These are phyloP conservation scores for Leucosporidium yakuticum DNA, from an alignment of 768 basidiomycete genomes.

Conservation along the genomic window DNA sequence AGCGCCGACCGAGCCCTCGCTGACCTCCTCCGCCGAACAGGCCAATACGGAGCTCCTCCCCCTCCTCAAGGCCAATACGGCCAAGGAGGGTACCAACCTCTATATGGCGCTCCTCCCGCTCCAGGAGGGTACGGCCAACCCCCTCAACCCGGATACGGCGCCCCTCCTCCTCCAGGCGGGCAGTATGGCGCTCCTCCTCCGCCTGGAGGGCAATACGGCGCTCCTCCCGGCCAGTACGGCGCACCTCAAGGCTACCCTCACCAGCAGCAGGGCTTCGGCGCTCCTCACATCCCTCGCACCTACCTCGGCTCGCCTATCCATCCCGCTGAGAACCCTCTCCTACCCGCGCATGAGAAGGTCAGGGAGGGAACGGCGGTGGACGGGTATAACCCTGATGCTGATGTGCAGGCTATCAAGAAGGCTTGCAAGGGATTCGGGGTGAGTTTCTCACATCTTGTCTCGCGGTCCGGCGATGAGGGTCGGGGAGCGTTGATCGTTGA, in stretches of 20 bases:
- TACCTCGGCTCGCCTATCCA: constrained; percentile 1
- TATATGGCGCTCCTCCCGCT: constrained; percentile 25
- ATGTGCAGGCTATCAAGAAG: constrained; percentile 43
- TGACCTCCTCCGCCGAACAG: neutral
- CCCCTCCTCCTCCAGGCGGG: neutral
- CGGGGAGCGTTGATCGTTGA: constrained; percentile 11
- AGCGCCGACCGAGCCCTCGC: too few species aligned
- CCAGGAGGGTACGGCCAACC: constrained; percentile 20
- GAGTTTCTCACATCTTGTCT: constrained; percentile 31
- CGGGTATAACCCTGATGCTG: constrained; percentile 20
- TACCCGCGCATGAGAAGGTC: neutral
- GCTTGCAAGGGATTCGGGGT: constrained; percentile 43
- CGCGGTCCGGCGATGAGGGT: too few species aligned
- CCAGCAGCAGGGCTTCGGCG: neutral
- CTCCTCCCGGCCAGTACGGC: constrained; percentile 7
- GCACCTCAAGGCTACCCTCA: constrained; percentile 1
- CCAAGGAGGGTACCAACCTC: constrained; percentile 8
- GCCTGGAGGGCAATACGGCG: constrained; percentile 27
- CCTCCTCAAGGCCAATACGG: constrained; percentile 4
- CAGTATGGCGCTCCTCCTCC: neutral
- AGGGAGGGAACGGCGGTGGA: neutral
- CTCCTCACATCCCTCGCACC: neutral
- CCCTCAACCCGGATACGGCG: neutral
- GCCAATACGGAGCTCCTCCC: neutral
- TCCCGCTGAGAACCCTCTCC: constrained; percentile 3